Base-by-base conservation (phyloP, 2,329 filamentous ascomycete species). In the Fusarium sterilihyphosum region DNA sequence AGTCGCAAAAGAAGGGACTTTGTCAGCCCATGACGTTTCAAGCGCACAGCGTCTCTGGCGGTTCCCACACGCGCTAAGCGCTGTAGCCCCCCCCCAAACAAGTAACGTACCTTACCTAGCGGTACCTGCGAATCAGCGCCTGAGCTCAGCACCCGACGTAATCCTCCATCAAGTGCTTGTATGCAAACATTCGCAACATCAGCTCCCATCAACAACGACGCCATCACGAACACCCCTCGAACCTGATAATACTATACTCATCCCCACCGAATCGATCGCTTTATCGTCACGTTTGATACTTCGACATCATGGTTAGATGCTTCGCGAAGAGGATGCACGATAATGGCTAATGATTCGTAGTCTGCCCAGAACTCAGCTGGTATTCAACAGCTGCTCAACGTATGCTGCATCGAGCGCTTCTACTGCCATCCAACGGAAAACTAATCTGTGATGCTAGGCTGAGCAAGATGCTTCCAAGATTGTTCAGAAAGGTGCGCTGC, bases 381-480 rank as follows among this genome's bases (percentile, higher is more conserved):
- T 85, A 99, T 99, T 83, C 96, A 98, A 87, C 98, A 96, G 82
- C 92, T 99, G 82, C 94, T 99, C 86, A 96, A 98, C 86, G 96
- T 99, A 93, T 81, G 93, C 20, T 16, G 31, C 33, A 24, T 56
- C 56, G 41, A 43, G 53, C 59, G 52, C 56, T 49, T 41, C 26
- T n/a, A 6, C 12, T 29, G n/a, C 1, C 8, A 37, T 22, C 18
- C 6, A 8, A 18, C 3, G 13, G 50, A 26, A 49, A 44, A 46
- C 74, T 77, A 46, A 77, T 26, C 12, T 41, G 11, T 26, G 14
- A 41, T 14, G 12, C 12, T 65, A 98, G 96, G 95, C 96, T 80
- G 96, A 99, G 90, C 93, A 95, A 85, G 96, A 98, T 85, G 96
- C 96, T 71, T 96, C 98, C 86, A 98, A 98, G 90, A 99, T 99